These are phyloP conservation scores for Fusarium dimerum DNA, from an alignment of 2,329 filamentous ascomycete genomes.

Conservation along the genomic window DNA sequence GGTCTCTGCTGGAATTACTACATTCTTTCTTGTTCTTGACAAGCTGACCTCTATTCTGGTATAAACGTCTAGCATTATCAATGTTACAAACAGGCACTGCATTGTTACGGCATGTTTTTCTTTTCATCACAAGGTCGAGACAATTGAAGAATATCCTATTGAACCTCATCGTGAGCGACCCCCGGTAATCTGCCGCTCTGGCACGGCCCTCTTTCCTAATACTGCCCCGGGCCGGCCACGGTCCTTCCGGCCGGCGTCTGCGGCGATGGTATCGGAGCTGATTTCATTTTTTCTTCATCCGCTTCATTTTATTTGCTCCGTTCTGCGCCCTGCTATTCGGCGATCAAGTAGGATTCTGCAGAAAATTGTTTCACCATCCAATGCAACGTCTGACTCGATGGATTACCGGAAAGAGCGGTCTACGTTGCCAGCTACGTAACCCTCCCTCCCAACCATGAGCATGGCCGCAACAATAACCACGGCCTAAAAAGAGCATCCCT, in stretches of 20 bases:
- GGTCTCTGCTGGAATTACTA: background rate
- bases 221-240: background rate
- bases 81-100: too few relatives aligned
- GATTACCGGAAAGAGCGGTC: background rate
- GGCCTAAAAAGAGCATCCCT: background rate
- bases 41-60: too few relatives aligned
- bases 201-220: background rate
- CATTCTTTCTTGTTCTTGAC: too few relatives aligned
- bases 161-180: background rate
- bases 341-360: background rate
- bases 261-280: background rate
- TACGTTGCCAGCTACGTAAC: background rate
- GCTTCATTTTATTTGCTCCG: background rate
- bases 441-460: background rate
- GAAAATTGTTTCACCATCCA: background rate
- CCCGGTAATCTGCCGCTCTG: background rate
- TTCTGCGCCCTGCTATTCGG: background rate
- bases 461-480: background rate
- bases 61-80: too few relatives aligned
- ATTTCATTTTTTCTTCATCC: background rate
- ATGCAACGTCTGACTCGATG: background rate
- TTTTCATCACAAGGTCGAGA: too few relatives aligned
- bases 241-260: background rate
- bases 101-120: too few relatives aligned
- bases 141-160: background rate